Evolutionary conservation across 2,329 filamentous ascomycete genomes (phyloP).

Genomic region (Pyrenochaeta sp.): DNA sequence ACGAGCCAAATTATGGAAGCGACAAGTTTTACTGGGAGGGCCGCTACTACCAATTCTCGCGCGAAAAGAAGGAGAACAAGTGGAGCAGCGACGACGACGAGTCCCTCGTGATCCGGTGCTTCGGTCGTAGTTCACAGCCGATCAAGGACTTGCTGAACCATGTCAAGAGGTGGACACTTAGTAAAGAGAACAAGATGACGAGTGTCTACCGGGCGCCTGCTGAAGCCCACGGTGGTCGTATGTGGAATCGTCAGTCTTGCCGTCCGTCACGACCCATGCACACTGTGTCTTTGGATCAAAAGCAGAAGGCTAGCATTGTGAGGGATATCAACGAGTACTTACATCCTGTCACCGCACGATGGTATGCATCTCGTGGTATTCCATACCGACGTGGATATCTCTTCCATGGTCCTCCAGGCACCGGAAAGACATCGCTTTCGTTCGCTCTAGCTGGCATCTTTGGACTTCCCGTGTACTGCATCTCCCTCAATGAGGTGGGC

Average conservation of each 20-base stretch:
- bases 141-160: slow-evolving; percentile 58
- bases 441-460: slow-evolving; percentile 58
- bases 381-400: slow-evolving; percentile 87
- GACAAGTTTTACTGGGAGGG: slow-evolving; percentile 56
- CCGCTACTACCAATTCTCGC: slow-evolving; percentile 51
- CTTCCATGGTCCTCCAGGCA: slow-evolving; percentile 81
- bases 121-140: slow-evolving; percentile 58
- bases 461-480: slow-evolving; percentile 56
- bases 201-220: slow-evolving; percentile 56
- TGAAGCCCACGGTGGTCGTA: slow-evolving; percentile 39
- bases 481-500: slow-evolving; percentile 69
- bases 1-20: slow-evolving; percentile 59
- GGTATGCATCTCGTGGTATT: slow-evolving; percentile 85
- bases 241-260: slow-evolving; percentile 55
- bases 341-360: slow-evolving; percentile 74
- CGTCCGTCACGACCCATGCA: slow-evolving; percentile 75
- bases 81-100: slow-evolving; percentile 49
- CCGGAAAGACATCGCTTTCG: slow-evolving; percentile 70
- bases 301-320: slow-evolving; percentile 72
- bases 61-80: slow-evolving; percentile 44
- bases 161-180: slow-evolving; percentile 55
- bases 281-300: slow-evolving; percentile 76
- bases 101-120: slow-evolving; percentile 55
- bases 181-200: slow-evolving; percentile 55
- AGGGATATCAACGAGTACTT: slow-evolving; percentile 81